phyloP scores from a whole-genome alignment of 129 eudicot species.

The Heracleum sosnowskyi region DNA sequence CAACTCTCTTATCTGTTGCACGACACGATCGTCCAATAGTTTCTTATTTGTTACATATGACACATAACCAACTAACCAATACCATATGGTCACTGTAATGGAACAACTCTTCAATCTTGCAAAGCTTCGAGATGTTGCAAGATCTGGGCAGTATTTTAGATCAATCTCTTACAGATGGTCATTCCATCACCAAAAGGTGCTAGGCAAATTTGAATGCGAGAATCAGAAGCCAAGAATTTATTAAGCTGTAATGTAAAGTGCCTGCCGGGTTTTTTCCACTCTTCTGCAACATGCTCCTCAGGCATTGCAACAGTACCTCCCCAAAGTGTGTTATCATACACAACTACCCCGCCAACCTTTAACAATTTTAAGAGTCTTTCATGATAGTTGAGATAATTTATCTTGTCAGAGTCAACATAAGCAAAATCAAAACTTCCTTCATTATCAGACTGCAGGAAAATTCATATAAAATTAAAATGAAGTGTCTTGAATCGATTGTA shows the following conservation, averaged over 20 bases:
- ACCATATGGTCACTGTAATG: background rate
- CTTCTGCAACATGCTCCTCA: conserved; percentile 21
- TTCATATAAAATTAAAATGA: background rate
- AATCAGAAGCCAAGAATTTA: conserved; percentile 33
- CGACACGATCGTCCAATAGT: background rate
- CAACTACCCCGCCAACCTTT: conserved; percentile 47
- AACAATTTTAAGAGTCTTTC: conserved; percentile 42
- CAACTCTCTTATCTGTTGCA: background rate
- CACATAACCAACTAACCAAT: background rate
- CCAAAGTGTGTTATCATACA: conserved; percentile 61
- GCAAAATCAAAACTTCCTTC: conserved; percentile 54
- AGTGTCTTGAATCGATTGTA: background rate
- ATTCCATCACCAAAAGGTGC: conserved; percentile 50
- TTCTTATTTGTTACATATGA: background rate
- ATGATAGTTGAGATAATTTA: conserved; percentile 41
- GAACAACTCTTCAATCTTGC: background rate
- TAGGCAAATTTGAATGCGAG: conserved; percentile 26
- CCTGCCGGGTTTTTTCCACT: background rate
- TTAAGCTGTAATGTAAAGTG: conserved; percentile 15
- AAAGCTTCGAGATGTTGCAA: background rate
- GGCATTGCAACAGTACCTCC: conserved; percentile 36
- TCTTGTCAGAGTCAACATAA: conserved; percentile 61
- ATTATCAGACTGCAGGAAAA: conserved; percentile 26
- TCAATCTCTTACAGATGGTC: conserved; percentile 41
- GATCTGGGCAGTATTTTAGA: background rate